Evolutionary conservation across 352 stramenopile species (phyloP), one percentile per base, ranked within the genome.

Genomic region (Phytophthora constricta): DNA sequence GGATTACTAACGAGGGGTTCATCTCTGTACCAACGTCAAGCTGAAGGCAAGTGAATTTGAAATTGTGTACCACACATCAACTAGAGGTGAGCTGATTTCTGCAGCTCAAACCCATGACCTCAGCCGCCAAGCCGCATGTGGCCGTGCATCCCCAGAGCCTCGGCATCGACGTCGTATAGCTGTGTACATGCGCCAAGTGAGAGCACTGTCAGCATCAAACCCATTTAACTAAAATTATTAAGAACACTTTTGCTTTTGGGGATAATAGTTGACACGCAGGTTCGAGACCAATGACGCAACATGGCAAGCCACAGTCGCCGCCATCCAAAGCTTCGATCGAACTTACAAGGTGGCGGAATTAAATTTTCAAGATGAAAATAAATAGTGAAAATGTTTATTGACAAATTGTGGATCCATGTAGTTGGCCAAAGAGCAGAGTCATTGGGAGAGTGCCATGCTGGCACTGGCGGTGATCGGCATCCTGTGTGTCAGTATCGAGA

Each of bases 401-500:
- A 23, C n/a, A 47, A 20, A 20, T 33, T 58, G 19, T 64, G 48
- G 22, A 16, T 41, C 10, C 1, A 42, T 5, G 0, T 41, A 84
- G 76, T 41, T 84, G 17, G 39, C 51, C 0, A 16, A 54, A 1
- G 55, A 58, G 23, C 73, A 57, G 23, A 49, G 47, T 11, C 60
- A 67, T 4, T 58, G 82, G 31, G 81, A 89, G 57, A 89, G 70
- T 56, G 67, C 48, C 60, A 89, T 87, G 81, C 60, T 86, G 23
- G 43, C 61, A 7, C 26, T 79, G 23, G 72, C 76, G 9, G n/a
- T 72, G 27, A 51, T 79, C 11, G 67, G 64, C 46, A 76, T 87
- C 19, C 11, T 71, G 27, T 75, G 67, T 47, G 81, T 68, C n/a
- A 70, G 72, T 58, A 54, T 82, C 26, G 81, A 89, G 54, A 84